Evolutionary conservation across 2,329 filamentous ascomycete species (phyloP).

Genomic region (Raffaelea albimanens): DNA sequence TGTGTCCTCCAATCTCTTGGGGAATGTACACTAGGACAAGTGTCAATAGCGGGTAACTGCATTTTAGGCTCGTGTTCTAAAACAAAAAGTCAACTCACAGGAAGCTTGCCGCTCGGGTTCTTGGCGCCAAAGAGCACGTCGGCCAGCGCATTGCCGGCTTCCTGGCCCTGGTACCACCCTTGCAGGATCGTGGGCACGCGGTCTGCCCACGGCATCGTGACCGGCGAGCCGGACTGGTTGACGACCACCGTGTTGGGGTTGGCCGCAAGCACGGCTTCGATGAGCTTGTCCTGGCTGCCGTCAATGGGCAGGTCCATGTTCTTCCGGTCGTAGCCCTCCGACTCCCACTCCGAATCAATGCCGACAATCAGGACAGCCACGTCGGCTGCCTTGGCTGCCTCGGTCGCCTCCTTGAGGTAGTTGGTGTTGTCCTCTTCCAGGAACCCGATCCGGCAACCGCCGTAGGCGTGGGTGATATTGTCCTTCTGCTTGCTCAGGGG

Average conservation of each 20-base stretch:
- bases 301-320: slow-evolving; percentile 11
- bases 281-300: slow-evolving; percentile 15
- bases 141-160: slow-evolving; percentile 51
- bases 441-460: neutral
- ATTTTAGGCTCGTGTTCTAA: slow-evolving; percentile 75
- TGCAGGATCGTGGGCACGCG: slow-evolving; percentile 53
- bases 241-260: slow-evolving; percentile 42
- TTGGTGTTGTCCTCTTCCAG: neutral
- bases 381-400: slow-evolving; percentile 39
- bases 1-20: slow-evolving; percentile 52
- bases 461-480: too few relatives aligned
- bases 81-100: too few relatives aligned
- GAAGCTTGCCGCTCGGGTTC: slow-evolving; percentile 59
- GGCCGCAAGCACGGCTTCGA: slow-evolving; percentile 29
- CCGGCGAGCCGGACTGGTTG: slow-evolving; percentile 67
- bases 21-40: too few relatives aligned
- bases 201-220: slow-evolving; percentile 59
- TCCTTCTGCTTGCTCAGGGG: neutral
- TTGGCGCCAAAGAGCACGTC: slow-evolving; percentile 38
- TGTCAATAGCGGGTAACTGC: slow-evolving; percentile 36
- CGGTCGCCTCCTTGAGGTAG: slow-evolving; percentile 8
- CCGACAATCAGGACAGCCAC: slow-evolving; percentile 53
- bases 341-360: slow-evolving; percentile 31
- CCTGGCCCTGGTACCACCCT: slow-evolving; percentile 81
- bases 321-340: slow-evolving; percentile 11